These are phyloP conservation scores for Fusarium goolgardi DNA, from an alignment of 2,329 filamentous ascomycete genomes.

Conservation along the genomic window DNA sequence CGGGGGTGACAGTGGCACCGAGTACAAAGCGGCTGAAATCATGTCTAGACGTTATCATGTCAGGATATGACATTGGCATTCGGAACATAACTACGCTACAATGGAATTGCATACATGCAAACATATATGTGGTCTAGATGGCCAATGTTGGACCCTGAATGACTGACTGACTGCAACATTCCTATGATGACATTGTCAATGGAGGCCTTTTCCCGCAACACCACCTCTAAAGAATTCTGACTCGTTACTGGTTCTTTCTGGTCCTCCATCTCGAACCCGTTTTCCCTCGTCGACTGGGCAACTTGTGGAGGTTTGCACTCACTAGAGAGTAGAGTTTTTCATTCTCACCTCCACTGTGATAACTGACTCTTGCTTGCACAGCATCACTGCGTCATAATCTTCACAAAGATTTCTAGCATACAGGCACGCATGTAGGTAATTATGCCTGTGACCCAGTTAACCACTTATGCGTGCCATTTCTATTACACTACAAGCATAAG, in stretches of 20 bases:
- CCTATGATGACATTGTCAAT: slow-evolving; percentile 17
- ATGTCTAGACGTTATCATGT: slow-evolving; percentile 40
- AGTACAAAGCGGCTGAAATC: slow-evolving; percentile 41
- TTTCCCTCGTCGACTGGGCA: slow-evolving; percentile 29
- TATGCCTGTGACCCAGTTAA: slow-evolving; percentile 25
- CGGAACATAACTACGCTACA: background rate
- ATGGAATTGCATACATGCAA: background rate
- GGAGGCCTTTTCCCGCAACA: background rate
- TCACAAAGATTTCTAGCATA: slow-evolving; percentile 34
- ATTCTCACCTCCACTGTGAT: slow-evolving; percentile 9
- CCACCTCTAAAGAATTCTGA: slow-evolving; percentile 8
- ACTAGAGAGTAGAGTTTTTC: slow-evolving; percentile 8
- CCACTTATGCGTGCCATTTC: slow-evolving; percentile 33
- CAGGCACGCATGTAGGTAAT: background rate
- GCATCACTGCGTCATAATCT: slow-evolving; percentile 31
- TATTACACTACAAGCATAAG: slow-evolving; percentile 12
- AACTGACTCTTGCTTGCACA: slow-evolving; percentile 21
- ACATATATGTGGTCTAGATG: background rate
- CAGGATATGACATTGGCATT: slow-evolving; percentile 16
- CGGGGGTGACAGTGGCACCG: slow-evolving; percentile 30
- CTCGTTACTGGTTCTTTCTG: slow-evolving; percentile 6
- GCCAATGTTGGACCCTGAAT: slow-evolving; percentile 13
- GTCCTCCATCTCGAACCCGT: background rate
- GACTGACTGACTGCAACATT: slow-evolving; percentile 16
- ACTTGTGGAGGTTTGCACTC: slow-evolving; percentile 19